Evolutionary conservation across 176 grass and related monocot species (phyloP).

Genomic region (Panicum miliaceum): DNA sequence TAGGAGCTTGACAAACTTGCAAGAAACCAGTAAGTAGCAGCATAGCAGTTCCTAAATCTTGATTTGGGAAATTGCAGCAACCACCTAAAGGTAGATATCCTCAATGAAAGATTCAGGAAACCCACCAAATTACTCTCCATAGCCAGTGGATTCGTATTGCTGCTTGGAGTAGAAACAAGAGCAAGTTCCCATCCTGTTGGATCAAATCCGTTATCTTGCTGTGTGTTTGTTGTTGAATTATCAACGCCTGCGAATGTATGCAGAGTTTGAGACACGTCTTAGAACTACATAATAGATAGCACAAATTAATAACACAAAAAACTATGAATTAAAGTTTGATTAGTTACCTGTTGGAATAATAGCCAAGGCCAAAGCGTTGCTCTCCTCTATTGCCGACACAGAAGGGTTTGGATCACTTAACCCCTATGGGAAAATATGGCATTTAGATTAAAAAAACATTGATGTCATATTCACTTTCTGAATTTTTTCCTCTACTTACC

Average conservation of each 20-base stretch:
- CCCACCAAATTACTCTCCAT: conserved; percentile 75
- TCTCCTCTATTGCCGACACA: conserved; percentile 81
- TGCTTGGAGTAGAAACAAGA: conserved; percentile 79
- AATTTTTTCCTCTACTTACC: conserved; percentile 51
- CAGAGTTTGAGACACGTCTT: conserved; percentile 42
- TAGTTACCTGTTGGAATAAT: conserved; percentile 68
- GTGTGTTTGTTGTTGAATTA: conserved; percentile 43
- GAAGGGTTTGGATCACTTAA: conserved; percentile 68
- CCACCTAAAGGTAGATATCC: conserved; percentile 27
- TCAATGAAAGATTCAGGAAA: conserved; percentile 42
- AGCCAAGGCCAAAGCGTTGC: conserved; percentile 78
- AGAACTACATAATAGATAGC: conserved; percentile 6
- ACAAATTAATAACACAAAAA: conserved; percentile 11
- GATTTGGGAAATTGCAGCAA: background rate
- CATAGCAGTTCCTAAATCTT: conserved; percentile 20
- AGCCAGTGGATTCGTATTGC: conserved; percentile 54
- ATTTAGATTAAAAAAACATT: conserved; percentile 35
- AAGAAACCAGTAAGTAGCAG: background rate
- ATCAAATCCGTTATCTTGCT: conserved; percentile 83
- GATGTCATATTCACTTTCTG: conserved; percentile 31
- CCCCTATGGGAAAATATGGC: conserved; percentile 58
- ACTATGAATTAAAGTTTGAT: conserved; percentile 26
- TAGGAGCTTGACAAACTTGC: conserved; percentile 14
- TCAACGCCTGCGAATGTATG: conserved; percentile 44
- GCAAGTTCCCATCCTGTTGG: conserved; percentile 99